A percentile compares a stretch with the other conserved stretches of the same genome.
These are phyloP conservation scores for Fusarium nygamai DNA, from an alignment of 2,329 filamentous ascomycete genomes.

Conservation along the genomic window DNA sequence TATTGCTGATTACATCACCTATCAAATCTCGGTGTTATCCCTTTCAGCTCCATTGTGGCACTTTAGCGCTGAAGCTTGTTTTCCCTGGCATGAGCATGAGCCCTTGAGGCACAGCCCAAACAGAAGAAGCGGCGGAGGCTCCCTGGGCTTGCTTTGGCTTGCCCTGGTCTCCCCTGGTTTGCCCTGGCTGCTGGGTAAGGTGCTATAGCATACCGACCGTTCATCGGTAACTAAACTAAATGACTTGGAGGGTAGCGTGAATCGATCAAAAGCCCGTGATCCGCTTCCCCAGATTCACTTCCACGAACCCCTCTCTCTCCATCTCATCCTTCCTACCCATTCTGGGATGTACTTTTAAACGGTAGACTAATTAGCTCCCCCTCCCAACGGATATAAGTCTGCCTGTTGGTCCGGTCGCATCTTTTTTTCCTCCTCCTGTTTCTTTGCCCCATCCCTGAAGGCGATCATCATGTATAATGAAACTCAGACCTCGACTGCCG, in stretches of 20 bases:
- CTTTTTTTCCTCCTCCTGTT: neutral
- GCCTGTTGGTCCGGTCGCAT: neutral
- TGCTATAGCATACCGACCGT: neutral
- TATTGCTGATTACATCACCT: conserved; percentile 5
- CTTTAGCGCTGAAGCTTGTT: conserved; percentile 20
- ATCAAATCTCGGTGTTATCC: neutral
- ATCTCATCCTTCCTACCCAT: neutral
- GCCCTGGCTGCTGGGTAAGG: neutral
- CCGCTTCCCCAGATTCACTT: conserved; percentile 18
- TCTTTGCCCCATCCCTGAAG: conserved; percentile 9
- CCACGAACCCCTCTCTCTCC: neutral
- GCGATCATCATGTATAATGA: conserved; percentile 21
- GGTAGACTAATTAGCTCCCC: neutral
- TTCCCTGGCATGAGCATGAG: neutral
- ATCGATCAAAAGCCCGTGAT: conserved; percentile 5
- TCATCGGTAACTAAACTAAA: neutral
- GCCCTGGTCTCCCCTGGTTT: neutral
- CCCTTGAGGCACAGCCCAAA: neutral
- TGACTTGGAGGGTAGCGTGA: neutral
- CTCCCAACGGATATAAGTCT: neutral
- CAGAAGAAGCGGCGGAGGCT: neutral
- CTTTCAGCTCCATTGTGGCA: neutral
- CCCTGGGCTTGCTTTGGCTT: neutral
- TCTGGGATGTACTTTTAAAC: neutral
- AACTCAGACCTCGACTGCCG: conserved; percentile 5